These are phyloP conservation scores for Blastocystis sp. DNA, from an alignment of 352 stramenopile genomes.

Conservation along the genomic window DNA sequence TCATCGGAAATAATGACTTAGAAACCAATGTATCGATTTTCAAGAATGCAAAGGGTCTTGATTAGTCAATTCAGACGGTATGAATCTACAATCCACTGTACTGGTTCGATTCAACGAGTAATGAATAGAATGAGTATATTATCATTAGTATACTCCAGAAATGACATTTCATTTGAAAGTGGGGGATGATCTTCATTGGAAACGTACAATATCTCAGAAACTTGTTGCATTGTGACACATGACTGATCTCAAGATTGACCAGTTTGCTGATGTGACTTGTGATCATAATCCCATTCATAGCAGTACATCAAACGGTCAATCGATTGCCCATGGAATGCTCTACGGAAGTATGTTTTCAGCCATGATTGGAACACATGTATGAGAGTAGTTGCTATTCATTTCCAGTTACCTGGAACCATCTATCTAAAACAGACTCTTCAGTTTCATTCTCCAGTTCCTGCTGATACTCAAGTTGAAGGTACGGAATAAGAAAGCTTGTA, in stretches of 20 bases:
- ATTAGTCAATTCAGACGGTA: not conserved
- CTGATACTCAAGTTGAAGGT: not conserved
- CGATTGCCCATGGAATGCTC: slow-evolving; percentile 38
- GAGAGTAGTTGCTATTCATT: not conserved
- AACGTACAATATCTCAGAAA: not conserved
- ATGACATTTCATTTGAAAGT: not conserved
- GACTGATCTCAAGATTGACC: not conserved
- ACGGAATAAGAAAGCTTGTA: not conserved
- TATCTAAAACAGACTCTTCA: slow-evolving; percentile 31
- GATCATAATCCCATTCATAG: slow-evolving; percentile 10
- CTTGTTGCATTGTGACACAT: not conserved
- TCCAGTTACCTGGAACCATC: not conserved
- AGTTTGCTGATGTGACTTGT: slow-evolving; percentile 2
- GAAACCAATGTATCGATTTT: not conserved
- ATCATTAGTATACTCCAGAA: slow-evolving; percentile 2
- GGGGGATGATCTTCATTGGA: slow-evolving; percentile 8
- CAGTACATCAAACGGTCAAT: not conserved
- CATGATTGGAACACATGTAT: slow-evolving; percentile 22
- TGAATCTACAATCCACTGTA: not conserved
- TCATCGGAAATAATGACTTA: not conserved
- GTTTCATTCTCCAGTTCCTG: not conserved
- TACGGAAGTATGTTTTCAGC: slow-evolving; percentile 42
- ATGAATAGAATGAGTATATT: not conserved
- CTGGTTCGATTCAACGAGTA: slow-evolving; percentile 5
- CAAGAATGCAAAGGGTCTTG: not conserved